phyloP scores from a whole-genome alignment of 208 protist species.

The Eutreptiella sp. region DNA sequence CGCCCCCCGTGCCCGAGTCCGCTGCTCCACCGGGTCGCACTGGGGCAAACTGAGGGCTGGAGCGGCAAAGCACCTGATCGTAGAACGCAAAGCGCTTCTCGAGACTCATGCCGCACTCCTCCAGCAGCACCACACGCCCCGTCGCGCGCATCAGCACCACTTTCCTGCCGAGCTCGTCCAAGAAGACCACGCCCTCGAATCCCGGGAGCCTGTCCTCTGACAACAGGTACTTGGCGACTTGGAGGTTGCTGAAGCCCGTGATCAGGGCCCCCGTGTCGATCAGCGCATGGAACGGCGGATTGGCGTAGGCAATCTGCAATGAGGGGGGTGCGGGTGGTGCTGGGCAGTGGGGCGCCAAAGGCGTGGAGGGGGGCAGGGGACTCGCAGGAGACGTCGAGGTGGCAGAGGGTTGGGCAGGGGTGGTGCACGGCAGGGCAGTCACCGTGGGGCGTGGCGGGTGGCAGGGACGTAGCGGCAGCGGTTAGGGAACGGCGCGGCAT shows the following conservation, averaged over 20 bases:
- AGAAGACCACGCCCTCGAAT: slow-evolving; percentile 32
- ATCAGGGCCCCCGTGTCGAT: slow-evolving; percentile 54
- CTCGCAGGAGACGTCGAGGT: no score
- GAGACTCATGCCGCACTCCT: slow-evolving; percentile 40
- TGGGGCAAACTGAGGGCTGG: no score
- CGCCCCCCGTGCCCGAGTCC: no score
- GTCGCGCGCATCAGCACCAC: slow-evolving; percentile 36
- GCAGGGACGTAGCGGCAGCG: no score
- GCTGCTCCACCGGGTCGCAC: slow-evolving; percentile 27
- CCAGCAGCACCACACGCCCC: slow-evolving; percentile 17
- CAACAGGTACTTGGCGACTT: slow-evolving; percentile 39
- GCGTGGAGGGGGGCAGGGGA: no score
- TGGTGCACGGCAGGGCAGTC: no score
- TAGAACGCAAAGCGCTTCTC: slow-evolving; percentile 38
- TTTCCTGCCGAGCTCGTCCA: slow-evolving; percentile 35
- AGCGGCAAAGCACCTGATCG: no score
- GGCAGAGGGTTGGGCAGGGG: no score
- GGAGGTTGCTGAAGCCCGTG: slow-evolving; percentile 42
- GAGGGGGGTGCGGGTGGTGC: no score
- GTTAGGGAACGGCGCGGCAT: no score
- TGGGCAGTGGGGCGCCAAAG: no score
- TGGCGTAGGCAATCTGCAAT: slow-evolving; percentile 32
- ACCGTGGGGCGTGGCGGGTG: no score
- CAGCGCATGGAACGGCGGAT: slow-evolving; percentile 37
- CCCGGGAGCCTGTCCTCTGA: slow-evolving; percentile 18